phyloP scores from a whole-genome alignment of 768 basidiomycete genomes.

The Suillus variegatus region DNA sequence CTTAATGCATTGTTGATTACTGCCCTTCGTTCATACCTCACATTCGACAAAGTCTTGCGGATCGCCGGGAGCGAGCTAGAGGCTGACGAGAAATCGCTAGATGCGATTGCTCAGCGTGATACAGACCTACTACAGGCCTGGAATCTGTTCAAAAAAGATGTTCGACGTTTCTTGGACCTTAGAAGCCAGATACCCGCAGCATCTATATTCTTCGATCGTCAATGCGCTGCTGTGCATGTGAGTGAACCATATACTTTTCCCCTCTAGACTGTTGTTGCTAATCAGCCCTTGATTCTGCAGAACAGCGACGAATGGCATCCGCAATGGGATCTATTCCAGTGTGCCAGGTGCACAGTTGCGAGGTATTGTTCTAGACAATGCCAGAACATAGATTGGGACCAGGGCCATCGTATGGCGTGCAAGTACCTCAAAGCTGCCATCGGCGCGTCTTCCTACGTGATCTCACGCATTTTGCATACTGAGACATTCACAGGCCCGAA shows the following conservation, averaged over 20 bases:
- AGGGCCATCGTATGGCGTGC: conserved; percentile 1
- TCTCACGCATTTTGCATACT: not conserved
- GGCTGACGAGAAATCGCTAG: conserved; percentile 1
- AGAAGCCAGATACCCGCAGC: conserved; percentile 3
- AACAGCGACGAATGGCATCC: conserved; percentile 8
- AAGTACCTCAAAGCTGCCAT: conserved; percentile 7
- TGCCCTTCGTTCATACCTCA: conserved; percentile 7
- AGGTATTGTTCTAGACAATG: conserved; percentile 7
- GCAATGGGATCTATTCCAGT: conserved; percentile 6
- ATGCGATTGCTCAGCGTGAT: conserved; percentile 4
- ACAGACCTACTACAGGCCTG: not conserved
- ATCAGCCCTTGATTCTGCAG: not conserved
- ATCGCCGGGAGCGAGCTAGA: conserved; percentile 7
- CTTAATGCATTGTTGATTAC: conserved; percentile 5
- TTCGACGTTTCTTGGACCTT: conserved; percentile 3
- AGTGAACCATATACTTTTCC: not conserved
- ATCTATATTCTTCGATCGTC: conserved; percentile 5
- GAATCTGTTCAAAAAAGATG: not conserved
- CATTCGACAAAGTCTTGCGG: conserved; percentile 5
- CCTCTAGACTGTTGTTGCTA: not conserved
- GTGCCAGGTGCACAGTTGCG: conserved; percentile 5
- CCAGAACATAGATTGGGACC: conserved; percentile 3
- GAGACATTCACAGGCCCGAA: not conserved
- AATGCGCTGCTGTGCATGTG: conserved; percentile 5
- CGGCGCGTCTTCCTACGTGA: not conserved